Conservation (phyloP, 108 stramenopile species). For the Pseudonitzschia pungens region DNA sequence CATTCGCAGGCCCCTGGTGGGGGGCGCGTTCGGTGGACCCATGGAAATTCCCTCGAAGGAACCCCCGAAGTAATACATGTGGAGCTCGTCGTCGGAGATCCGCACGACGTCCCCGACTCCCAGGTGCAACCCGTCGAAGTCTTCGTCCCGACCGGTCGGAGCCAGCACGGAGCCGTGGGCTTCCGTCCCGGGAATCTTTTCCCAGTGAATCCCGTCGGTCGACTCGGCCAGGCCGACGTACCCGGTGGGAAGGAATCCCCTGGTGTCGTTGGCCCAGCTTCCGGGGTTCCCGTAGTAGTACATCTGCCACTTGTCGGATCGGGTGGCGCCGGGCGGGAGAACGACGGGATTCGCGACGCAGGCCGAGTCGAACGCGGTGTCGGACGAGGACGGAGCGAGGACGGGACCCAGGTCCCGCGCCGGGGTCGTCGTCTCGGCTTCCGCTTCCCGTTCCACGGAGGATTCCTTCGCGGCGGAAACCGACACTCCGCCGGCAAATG, state of each 20-base stretch:
- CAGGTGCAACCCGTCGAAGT: constrained; percentile 24
- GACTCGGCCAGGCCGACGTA: constrained; percentile 22
- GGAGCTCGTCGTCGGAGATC: constrained; percentile 10
- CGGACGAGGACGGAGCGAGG: background rate
- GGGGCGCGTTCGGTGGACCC: background rate
- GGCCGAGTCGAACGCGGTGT: constrained; percentile 16
- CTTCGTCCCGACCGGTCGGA: constrained; percentile 5
- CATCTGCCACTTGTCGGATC: constrained; percentile 15
- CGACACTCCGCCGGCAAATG: background rate
- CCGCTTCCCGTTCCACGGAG: too few species aligned
- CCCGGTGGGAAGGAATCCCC: constrained; percentile 27
- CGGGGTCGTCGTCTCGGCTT: background rate
- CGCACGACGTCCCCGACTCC: constrained; percentile 30
- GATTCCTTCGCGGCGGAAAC: background rate
- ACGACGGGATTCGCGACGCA: constrained; percentile 36
- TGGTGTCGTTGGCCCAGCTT: constrained; percentile 12
- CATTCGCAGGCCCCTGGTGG: constrained; percentile 15
- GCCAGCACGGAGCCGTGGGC: constrained; percentile 2
- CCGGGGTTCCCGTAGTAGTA: constrained; percentile 30
- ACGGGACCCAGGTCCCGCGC: background rate
- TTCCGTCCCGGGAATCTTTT: constrained; percentile 13
- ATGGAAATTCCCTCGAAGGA: background rate
- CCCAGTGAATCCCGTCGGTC: constrained; percentile 24
- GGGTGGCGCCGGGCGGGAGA: background rate
- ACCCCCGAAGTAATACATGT: constrained; percentile 31